These are phyloP conservation scores for Citrullus colocynthis DNA, from an alignment of 306 rosid species.

Conservation along the genomic window DNA sequence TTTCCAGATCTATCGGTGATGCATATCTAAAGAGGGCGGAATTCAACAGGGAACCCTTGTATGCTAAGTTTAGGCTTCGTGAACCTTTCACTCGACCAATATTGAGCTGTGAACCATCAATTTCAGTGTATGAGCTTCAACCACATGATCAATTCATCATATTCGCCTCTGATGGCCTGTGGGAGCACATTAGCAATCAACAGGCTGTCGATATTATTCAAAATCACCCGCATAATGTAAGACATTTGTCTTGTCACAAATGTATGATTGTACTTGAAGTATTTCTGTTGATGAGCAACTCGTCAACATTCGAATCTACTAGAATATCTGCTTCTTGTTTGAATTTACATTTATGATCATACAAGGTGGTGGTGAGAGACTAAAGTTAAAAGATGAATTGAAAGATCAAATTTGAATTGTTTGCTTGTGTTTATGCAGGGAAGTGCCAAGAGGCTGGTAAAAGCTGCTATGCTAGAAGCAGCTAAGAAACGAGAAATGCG, in stretches of 20 bases:
- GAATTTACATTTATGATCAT: neutral
- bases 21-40: slow-evolving; percentile 68
- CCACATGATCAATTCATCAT: slow-evolving; percentile 60
- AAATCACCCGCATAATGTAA: slow-evolving; percentile 59
- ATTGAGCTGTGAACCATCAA: slow-evolving; percentile 75
- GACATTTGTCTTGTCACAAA: slow-evolving; percentile 13
- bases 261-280: slow-evolving; percentile 2
- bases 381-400: neutral
- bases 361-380: neutral
- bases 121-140: slow-evolving; percentile 60
- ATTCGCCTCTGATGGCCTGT: slow-evolving; percentile 89
- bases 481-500: slow-evolving; percentile 93
- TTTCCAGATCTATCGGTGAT: slow-evolving; percentile 80
- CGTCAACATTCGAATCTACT: neutral
- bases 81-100: slow-evolving; percentile 62
- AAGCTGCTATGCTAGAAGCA: slow-evolving; percentile 71
- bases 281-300: neutral
- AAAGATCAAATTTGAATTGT: neutral
- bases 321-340: neutral
- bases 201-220: slow-evolving; percentile 79
- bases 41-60: slow-evolving; percentile 70
- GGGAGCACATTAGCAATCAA: slow-evolving; percentile 92
- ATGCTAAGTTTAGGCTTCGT: slow-evolving; percentile 61
- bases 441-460: slow-evolving; percentile 71
- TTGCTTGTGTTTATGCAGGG: slow-evolving; percentile 37